These are phyloP conservation scores for Psidium guajava DNA, from an alignment of 345 rosid species.

Conservation along the genomic window DNA sequence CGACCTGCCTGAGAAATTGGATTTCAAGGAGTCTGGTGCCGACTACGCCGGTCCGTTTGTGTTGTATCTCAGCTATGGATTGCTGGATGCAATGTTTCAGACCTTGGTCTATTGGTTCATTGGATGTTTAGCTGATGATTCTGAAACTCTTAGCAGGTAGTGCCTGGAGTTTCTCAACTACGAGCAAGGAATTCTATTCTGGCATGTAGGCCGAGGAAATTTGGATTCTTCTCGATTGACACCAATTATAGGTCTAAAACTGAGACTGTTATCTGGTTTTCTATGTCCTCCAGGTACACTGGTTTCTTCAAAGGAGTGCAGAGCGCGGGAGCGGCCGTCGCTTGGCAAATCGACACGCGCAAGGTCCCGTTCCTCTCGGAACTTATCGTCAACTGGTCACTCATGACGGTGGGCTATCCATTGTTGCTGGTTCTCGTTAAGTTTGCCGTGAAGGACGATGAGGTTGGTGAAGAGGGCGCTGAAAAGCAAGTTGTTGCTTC, in stretches of 20 bases:
- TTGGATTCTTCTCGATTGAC: not conserved
- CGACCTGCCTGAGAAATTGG: slow-evolving; percentile 33
- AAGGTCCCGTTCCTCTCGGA: slow-evolving; percentile 50
- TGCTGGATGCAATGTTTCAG: slow-evolving; percentile 82
- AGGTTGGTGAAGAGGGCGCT: not conserved
- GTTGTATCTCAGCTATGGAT: slow-evolving; percentile 61
- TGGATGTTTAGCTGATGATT: slow-evolving; percentile 77
- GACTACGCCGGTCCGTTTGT: slow-evolving; percentile 60
- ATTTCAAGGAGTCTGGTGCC: slow-evolving; percentile 55
- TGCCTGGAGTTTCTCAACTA: not conserved
- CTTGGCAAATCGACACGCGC: slow-evolving; percentile 81
- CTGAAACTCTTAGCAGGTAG: slow-evolving; percentile 53
- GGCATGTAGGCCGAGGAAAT: not conserved
- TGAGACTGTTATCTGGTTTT: not conserved
- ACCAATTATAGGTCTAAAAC: not conserved
- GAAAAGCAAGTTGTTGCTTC: not conserved
- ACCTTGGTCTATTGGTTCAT: slow-evolving; percentile 89
- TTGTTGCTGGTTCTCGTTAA: slow-evolving; percentile 46
- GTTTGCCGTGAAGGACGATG: slow-evolving; percentile 52
- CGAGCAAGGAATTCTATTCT: too few species aligned
- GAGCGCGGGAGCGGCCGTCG: slow-evolving; percentile 88
- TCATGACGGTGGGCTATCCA: slow-evolving; percentile 69
- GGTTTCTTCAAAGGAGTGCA: slow-evolving; percentile 94
- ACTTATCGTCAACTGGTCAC: slow-evolving; percentile 65
- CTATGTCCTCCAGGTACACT: slow-evolving; percentile 32